Evolutionary conservation across 192 early-diverging fungal genomes (phyloP).

Genomic region (Backusella liffmaniae): DNA sequence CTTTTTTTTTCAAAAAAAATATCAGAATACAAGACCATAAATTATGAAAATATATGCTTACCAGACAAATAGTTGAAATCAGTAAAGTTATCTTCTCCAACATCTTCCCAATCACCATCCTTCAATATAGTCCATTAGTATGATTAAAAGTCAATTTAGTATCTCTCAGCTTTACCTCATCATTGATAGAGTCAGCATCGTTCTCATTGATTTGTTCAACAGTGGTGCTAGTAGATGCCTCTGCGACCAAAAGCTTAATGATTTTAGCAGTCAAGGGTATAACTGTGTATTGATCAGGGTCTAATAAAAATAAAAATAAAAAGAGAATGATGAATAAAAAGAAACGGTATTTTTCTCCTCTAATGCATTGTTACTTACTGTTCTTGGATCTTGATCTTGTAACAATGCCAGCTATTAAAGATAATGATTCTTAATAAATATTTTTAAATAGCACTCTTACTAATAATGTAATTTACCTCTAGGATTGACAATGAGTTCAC

Average conservation of each 20-base stretch:
- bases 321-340: background rate
- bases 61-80: conserved; percentile 47
- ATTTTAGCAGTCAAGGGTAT: conserved; percentile 84
- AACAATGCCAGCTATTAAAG: conserved; percentile 43
- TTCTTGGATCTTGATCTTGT: conserved; percentile 51
- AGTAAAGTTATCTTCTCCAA: conserved; percentile 48
- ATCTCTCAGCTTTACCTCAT: conserved; percentile 42
- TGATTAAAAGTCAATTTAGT: background rate
- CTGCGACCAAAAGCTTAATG: conserved; percentile 79
- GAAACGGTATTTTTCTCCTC: background rate
- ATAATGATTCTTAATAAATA: background rate
- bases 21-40: conserved; percentile 1
- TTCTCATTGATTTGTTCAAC: conserved; percentile 52
- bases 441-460: too few species aligned
- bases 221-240: conserved; percentile 67
- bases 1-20: background rate
- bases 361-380: conserved; percentile 30
- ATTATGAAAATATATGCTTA: conserved; percentile 14
- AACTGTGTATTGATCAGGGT: conserved; percentile 75
- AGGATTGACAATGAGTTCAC: conserved; percentile 69
- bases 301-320: conserved; percentile 36
- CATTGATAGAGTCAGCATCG: conserved; percentile 53
- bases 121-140: conserved; percentile 21
- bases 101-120: conserved; percentile 65
- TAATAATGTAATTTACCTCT: conserved; percentile 15